These are phyloP conservation scores for Berberis vulgaris DNA, from an alignment of 164 flowering plant species.

Conservation along the genomic window DNA sequence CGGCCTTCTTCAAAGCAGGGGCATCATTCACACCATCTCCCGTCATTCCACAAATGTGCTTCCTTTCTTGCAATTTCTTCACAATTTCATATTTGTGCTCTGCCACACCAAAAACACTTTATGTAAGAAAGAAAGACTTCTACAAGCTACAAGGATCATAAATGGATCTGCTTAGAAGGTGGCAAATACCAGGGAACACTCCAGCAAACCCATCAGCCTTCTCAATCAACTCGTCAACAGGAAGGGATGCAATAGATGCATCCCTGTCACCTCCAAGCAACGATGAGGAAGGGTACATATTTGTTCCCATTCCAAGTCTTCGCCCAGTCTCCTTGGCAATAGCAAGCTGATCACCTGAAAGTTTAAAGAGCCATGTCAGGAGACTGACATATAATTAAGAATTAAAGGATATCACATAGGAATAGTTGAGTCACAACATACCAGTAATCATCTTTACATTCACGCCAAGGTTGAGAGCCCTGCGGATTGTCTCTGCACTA, in stretches of 20 bases:
- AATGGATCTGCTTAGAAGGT: too few relatives aligned
- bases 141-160: too few relatives aligned
- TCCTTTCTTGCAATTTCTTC: neutral
- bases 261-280: slow-evolving; percentile 40
- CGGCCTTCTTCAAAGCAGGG: neutral
- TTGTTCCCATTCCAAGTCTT: slow-evolving; percentile 67
- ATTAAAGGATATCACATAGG: too few relatives aligned
- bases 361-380: too few relatives aligned
- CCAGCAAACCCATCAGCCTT: slow-evolving; percentile 78
- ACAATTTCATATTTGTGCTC: neutral
- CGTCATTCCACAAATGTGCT: neutral
- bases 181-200: slow-evolving; percentile 49
- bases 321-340: slow-evolving; percentile 67
- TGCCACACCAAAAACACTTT: neutral
- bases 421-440: neutral
- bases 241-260: slow-evolving; percentile 21
- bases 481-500: neutral
- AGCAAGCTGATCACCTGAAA: slow-evolving; percentile 54
- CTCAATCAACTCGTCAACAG: slow-evolving; percentile 57
- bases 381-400: too few relatives aligned
- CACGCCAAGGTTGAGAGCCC: neutral
- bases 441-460: neutral
- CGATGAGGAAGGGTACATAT: slow-evolving; percentile 61
- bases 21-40: neutral
- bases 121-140: too few relatives aligned